Evolutionary conservation across 306 rosid genomes (phyloP), one percentile per base, ranked within the genome.

Genomic region (Gillenia trifoliata): DNA sequence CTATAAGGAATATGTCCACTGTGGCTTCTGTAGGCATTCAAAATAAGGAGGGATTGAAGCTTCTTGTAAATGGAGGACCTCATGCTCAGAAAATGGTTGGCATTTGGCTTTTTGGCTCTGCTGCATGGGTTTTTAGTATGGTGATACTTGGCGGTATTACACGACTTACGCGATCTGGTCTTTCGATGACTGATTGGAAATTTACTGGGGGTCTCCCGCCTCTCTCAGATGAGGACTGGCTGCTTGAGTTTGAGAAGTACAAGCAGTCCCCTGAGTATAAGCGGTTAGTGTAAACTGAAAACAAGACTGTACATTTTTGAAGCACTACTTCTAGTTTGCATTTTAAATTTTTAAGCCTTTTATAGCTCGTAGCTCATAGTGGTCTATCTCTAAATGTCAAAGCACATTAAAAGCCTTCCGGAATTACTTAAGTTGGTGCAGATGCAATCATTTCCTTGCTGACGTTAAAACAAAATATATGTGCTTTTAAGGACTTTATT

Each of bases 111-210:
- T 93, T 93, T 67, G 82, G 92, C 56, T 91, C 97, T 6, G 94
- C 98, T 1, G 90, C 92, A 1, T 93, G 97, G 98, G 98, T 93
- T 60, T 91, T 89, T 77, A 91, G 94, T 81, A 91, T 91, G 97
- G 97, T 93, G 61, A 43, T 93, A 25, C 96, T 93, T 36, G 98
- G 98, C 7, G 97, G 98, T 70, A 72, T 89, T 63, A 93, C 96
- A 22, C 80, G 97, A 72, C 87, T 93, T 49, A 93, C 97, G 4
- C 77, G 97, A 29, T 93, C 98, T 17, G 98, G 98, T 77, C 96
- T 92, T 84, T 92, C 98, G 10, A 92, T 92, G 96, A 90, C 93
- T n/a, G 93, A 92, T 78, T 90, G 98, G 98, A 92, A 92, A 38
- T 87, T 92, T 79, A 77, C 91, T 6, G 98, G 98, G 40, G 19